phyloP scores from a whole-genome alignment of 1,284 basidiomycete species.

The Leccinum pallidistipes region DNA sequence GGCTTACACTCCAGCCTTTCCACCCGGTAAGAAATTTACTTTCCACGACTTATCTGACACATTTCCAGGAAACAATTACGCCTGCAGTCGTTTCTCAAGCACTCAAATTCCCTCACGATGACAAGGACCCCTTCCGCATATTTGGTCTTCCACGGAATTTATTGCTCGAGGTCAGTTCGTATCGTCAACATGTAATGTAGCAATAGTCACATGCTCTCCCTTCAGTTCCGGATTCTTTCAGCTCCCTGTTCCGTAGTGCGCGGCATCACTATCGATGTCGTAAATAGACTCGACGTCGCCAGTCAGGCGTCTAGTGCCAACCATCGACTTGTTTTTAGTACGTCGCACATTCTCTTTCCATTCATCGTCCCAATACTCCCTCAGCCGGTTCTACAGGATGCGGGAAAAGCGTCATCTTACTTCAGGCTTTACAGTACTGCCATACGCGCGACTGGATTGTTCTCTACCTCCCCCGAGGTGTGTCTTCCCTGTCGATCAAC shows the following conservation, averaged over 20 bases:
- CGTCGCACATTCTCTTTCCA: conserved; percentile 26
- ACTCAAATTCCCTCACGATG: conserved; percentile 35
- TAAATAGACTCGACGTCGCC: conserved; percentile 52
- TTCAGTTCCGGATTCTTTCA: conserved; percentile 64
- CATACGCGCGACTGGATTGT: conserved; percentile 78
- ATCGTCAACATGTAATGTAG: neutral
- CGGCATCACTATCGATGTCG: conserved; percentile 53
- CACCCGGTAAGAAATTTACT: conserved; percentile 22
- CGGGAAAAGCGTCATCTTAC: conserved; percentile 82
- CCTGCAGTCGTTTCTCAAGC: conserved; percentile 31
- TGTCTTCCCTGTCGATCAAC: neutral
- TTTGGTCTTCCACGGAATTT: conserved; percentile 69
- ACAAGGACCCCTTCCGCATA: conserved; percentile 52
- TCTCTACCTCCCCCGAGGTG: conserved; percentile 72
- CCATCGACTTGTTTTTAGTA: conserved; percentile 62
- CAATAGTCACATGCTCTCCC: neutral
- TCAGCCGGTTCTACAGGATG: conserved; percentile 76
- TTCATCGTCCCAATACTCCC: conserved; percentile 4
- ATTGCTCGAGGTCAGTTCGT: conserved; percentile 58
- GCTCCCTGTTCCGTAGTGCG: conserved; percentile 68
- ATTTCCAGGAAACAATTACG: conserved; percentile 31
- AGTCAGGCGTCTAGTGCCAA: conserved; percentile 42
- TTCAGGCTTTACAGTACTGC: conserved; percentile 81
- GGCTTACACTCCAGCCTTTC: conserved; percentile 50
- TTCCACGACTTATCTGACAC: neutral